These are phyloP conservation scores for Backusella morwellensis DNA, from an alignment of 192 early-diverging fungal genomes.

Conservation along the genomic window DNA sequence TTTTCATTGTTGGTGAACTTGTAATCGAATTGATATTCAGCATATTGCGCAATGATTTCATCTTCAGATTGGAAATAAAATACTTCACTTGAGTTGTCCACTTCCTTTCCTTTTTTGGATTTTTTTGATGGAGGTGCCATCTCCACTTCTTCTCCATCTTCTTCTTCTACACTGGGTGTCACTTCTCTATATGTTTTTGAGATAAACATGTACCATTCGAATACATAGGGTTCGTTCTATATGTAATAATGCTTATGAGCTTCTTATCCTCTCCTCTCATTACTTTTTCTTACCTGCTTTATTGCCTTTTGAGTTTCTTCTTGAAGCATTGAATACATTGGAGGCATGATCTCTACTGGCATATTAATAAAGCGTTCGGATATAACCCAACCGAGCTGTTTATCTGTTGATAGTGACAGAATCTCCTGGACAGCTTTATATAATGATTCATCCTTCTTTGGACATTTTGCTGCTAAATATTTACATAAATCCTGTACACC, in stretches of 20 bases:
- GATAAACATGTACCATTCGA: constrained; percentile 80
- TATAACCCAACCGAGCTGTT: constrained; percentile 65
- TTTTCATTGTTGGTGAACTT: constrained; percentile 65
- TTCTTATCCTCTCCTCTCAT: background rate
- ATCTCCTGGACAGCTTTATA: constrained; percentile 35
- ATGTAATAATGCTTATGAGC: background rate
- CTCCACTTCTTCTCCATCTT: constrained; percentile 36
- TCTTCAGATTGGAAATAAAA: constrained; percentile 93
- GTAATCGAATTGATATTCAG: constrained; percentile 76
- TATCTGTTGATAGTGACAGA: constrained; percentile 32
- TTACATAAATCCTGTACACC: constrained; percentile 48
- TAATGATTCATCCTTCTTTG: constrained; percentile 37
- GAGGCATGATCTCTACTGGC: constrained; percentile 89
- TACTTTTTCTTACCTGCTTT: constrained; percentile 47
- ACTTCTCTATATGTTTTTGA: constrained; percentile 83
- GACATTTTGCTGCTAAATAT: constrained; percentile 70
- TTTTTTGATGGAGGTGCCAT: constrained; percentile 37
- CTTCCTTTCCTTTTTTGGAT: constrained; percentile 29
- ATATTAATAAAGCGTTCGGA: constrained; percentile 94
- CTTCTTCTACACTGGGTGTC: constrained; percentile 55
- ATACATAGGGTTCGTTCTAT: constrained; percentile 71
- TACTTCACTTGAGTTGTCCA: constrained; percentile 18
- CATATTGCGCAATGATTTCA: constrained; percentile 82
- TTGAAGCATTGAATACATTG: constrained; percentile 87
- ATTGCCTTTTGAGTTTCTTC: constrained; percentile 79